These are phyloP conservation scores for Aplosporella prunicola DNA, from an alignment of 2,329 filamentous ascomycete species.

Conservation along the genomic window DNA sequence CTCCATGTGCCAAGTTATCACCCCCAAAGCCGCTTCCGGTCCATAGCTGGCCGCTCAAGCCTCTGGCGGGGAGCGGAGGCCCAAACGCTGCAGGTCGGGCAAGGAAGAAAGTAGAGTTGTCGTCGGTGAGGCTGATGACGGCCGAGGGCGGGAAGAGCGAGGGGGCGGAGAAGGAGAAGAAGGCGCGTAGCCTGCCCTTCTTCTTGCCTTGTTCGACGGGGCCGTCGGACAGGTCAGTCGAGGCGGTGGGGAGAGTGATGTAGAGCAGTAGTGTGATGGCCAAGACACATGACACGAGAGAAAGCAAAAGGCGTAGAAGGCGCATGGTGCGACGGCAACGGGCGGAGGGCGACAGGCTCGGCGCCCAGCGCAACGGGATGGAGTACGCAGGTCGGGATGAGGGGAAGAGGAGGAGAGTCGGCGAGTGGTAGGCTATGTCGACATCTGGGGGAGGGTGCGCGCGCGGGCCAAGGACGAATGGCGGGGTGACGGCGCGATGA, in stretches of 20 bases:
- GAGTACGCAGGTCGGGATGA: neutral
- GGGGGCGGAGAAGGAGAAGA: slow-evolving; percentile 46
- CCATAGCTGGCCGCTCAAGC: slow-evolving; percentile 85
- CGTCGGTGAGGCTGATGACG: slow-evolving; percentile 90
- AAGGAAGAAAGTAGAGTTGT: slow-evolving; percentile 95
- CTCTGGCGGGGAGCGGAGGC: slow-evolving; percentile 61
- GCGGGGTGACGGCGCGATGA: too few relatives aligned
- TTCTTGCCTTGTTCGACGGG: slow-evolving; percentile 17
- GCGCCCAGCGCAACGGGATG: slow-evolving; percentile 5
- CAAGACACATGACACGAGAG: slow-evolving; percentile 34
- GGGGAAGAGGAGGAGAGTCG: neutral
- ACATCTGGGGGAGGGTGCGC: slow-evolving; percentile 11
- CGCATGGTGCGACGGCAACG: slow-evolving; percentile 23
- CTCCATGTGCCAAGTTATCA: slow-evolving; percentile 54
- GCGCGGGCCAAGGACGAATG: too few relatives aligned
- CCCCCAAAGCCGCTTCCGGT: slow-evolving; percentile 87
- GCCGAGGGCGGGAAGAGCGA: slow-evolving; percentile 92
- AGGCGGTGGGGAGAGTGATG: slow-evolving; percentile 20
- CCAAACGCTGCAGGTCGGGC: slow-evolving; percentile 91
- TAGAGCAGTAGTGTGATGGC: slow-evolving; percentile 37
- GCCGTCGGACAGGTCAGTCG: slow-evolving; percentile 10
- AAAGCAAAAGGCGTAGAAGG: slow-evolving; percentile 32
- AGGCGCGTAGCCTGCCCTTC: slow-evolving; percentile 27
- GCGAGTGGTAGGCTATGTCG: neutral
- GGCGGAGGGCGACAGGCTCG: slow-evolving; percentile 3